Evolutionary conservation across 306 rosid species (phyloP).

Genomic region (Malus asiatica): DNA sequence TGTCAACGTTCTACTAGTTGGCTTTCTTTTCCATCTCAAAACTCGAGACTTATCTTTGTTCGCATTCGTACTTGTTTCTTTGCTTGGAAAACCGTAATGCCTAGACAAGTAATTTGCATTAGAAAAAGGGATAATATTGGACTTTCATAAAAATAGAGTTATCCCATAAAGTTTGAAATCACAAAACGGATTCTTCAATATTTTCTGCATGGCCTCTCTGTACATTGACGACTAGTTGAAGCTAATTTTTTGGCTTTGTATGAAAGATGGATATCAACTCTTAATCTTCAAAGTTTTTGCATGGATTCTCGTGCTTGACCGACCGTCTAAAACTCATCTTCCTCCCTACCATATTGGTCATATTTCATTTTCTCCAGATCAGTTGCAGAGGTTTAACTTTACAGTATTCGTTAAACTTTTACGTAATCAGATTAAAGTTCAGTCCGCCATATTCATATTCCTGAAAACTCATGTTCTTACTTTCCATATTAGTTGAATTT

Average conservation of each 20-base stretch:
- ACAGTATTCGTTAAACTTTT: accelerated
- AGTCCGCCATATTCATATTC: background rate
- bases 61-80: too few relatives aligned
- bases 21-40: background rate
- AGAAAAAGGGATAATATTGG: background rate
- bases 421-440: background rate
- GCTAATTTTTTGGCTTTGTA: background rate
- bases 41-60: background rate
- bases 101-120: background rate
- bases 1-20: background rate
- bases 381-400: background rate
- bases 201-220: background rate
- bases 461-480: background rate
- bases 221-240: background rate
- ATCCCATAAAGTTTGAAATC: background rate
- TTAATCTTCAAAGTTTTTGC: background rate
- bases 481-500: background rate
- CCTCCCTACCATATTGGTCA: background rate
- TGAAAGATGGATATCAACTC: background rate
- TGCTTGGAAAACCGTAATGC: background rate
- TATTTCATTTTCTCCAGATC: accelerated
- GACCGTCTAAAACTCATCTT: background rate
- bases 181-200: background rate
- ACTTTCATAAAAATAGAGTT: background rate
- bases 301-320: background rate